Base-by-base conservation (phyloP, 306 rosid genomes). In the Hylodesmum podocarpum region DNA sequence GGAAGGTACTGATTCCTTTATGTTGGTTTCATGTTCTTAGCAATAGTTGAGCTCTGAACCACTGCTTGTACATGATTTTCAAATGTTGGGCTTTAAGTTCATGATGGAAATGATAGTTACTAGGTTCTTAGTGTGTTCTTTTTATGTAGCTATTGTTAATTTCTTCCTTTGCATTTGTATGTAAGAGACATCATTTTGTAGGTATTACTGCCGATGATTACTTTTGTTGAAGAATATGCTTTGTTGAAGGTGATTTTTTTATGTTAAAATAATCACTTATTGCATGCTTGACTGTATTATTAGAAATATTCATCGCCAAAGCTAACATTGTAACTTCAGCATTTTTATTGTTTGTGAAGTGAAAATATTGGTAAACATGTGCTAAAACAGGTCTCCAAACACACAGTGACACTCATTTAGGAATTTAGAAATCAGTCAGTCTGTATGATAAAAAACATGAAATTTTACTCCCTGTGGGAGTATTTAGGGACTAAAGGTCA, bases 1-100 rank as follows among this genome's bases (percentile, higher is more conserved):
- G 66, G 40, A 80, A 70, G 98, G 98, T 93, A 89, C 34, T 55
- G 8, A n/a, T 57, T 3, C 51, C 73, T 74, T 36, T 75, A n/a
- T n/a, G 39, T 51, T 55, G 28, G 24, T 59, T 74, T 12, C 67
- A 15, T 77, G 12, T 55, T 21, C 61, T 46, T 55, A 53, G 51
- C 82, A 3, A 28, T 47, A 16, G 22, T 10, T 37, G 8, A 21
- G 19, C 16, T 37, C 66, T 11, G 40, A 61, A 37, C 67, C 41
- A 70, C n/a, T 39, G 39, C 53, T 67, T 39, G 6, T 63, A 10
- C 36, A 12, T 73, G 36, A 50, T 34, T 49, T 65, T 63, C 39
- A 44, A 47, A 68, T 41, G 41, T 25, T 25, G 40, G 39, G 58
- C 37, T 66, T 64, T 10, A 36, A 11, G 18, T 54, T 13, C 6